A percentile compares a stretch with the other conserved stretches of the same genome.
Evolutionary conservation across 2,329 filamentous ascomycete genomes (phyloP).

Genomic region (Hypoxylon sp.): DNA sequence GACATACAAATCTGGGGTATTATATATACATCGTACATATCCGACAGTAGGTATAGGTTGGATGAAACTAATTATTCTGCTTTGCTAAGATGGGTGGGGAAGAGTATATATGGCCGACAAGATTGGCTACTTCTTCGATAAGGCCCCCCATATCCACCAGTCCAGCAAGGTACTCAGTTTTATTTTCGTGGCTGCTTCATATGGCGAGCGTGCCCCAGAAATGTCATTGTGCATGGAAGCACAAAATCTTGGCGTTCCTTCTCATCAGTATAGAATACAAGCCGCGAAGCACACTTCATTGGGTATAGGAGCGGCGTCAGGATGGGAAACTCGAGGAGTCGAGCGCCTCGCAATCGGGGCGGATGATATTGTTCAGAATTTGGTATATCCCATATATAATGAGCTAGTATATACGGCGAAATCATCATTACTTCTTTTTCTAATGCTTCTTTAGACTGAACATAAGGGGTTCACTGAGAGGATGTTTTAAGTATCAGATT

Average conservation of each 20-base stretch:
- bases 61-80: background rate
- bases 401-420: conserved; percentile 22
- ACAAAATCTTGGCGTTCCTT: conserved; percentile 6
- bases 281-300: conserved; percentile 27
- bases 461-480: background rate
- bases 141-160: conserved; percentile 4
- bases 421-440: conserved; percentile 1
- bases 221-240: conserved; percentile 14
- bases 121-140: conserved; percentile 4
- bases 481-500: background rate
- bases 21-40: conserved; percentile 9
- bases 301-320: conserved; percentile 21
- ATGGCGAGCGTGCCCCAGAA: background rate
- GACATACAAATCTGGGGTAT: background rate
- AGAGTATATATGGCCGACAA: conserved; percentile 4
- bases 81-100: background rate
- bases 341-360: background rate
- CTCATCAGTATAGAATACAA: conserved; percentile 25
- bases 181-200: conserved; percentile 10
- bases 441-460: background rate
- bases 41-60: background rate
- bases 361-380: background rate
- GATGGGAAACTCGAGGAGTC: conserved; percentile 1
- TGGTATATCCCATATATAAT: conserved; percentile 9
- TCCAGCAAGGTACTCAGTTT: conserved; percentile 32